Evolutionary conservation across 345 rosid genomes (phyloP), one percentile per base, ranked within the genome.

Genomic region (Murraya koenigii): DNA sequence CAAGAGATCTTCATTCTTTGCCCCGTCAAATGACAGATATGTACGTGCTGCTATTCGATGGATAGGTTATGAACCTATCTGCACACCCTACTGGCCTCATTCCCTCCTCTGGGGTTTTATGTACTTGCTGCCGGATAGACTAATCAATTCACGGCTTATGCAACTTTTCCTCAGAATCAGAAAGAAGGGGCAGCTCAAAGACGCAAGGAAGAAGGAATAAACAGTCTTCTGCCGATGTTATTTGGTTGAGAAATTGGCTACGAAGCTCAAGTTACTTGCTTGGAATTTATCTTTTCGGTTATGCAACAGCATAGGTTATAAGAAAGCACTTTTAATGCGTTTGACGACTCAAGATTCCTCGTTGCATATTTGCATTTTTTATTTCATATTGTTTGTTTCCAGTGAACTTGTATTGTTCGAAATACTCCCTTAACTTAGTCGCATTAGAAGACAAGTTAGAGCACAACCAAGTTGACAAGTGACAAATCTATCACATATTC

Each of bases 21-120:
- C 90, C 49, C 96, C 97, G 64, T 93, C 93, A 9, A 69, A 85
- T 19, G 93, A 93, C 15, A 87, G 89, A 30, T 93, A 93, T 77
- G 93, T 90, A 68, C 74, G 81, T 49, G 93, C 92, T 70, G 92
- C 84, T 47, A 20, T 93, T 80, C 88, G 87, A 10, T 90, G 89
- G 78, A 76, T 93, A 79, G 94, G 94, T 17, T 87, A 91, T 1
- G 97, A 88, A 77, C 84, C 94, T 67, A 90, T 87, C 0, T 89
- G 96, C 90, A 90, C 92, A 7, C 94, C 94, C 0, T 91, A 90
- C 87, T 88, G 95, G 96, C 93, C 94, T 30, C 96, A 93, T 68
- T 84, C 97, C 2, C 74, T 91, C 78, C 83, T 89, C 72, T 91
- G 96, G 89, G 76, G 83, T 15, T 78, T 91, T 72, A 44, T 79